These are phyloP conservation scores for Astragalus glycyphyllos DNA, from an alignment of 306 rosid species.

Conservation along the genomic window DNA sequence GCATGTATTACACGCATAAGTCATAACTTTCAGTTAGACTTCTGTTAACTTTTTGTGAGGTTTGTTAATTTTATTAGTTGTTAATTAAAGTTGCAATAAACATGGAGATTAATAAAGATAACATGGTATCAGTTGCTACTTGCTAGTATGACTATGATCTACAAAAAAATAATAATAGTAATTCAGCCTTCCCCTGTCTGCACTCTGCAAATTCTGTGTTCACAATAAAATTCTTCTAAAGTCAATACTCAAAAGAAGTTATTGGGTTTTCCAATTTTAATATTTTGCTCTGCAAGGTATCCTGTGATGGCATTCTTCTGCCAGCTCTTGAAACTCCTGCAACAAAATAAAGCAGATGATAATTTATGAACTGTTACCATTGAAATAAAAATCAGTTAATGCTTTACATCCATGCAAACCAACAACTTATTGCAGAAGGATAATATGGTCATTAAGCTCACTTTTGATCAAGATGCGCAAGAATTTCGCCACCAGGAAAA, in stretches of 20 bases:
- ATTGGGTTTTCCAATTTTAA: slow-evolving; percentile 75
- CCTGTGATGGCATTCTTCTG: slow-evolving; percentile 86
- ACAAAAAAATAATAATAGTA: too few species aligned
- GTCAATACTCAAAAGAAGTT: slow-evolving; percentile 62
- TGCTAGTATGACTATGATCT: too few species aligned
- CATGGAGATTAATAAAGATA: too few species aligned
- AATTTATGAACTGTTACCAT: background rate
- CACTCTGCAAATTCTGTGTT: slow-evolving; percentile 21
- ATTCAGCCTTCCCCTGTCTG: slow-evolving; percentile 13
- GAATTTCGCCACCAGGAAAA: slow-evolving; percentile 90
- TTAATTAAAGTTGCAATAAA: too few species aligned
- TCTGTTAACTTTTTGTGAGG: too few species aligned
- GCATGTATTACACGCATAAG: too few species aligned
- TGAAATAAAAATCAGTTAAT: slow-evolving; percentile 14
- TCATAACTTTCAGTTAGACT: too few species aligned
- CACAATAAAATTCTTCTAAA: slow-evolving; percentile 26
- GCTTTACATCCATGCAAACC: slow-evolving; percentile 1
- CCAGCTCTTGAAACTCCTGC: slow-evolving; percentile 97
- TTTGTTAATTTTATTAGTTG: too few species aligned
- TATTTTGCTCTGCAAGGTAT: slow-evolving; percentile 65
- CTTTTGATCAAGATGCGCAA: slow-evolving; percentile 98
- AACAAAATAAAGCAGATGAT: slow-evolving; percentile 43
- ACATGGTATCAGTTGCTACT: background rate
- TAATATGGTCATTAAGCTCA: slow-evolving; percentile 50
- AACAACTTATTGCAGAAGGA: slow-evolving; percentile 3